These are phyloP conservation scores for Didymella exigua DNA, from an alignment of 2,329 filamentous ascomycete genomes.

Conservation along the genomic window DNA sequence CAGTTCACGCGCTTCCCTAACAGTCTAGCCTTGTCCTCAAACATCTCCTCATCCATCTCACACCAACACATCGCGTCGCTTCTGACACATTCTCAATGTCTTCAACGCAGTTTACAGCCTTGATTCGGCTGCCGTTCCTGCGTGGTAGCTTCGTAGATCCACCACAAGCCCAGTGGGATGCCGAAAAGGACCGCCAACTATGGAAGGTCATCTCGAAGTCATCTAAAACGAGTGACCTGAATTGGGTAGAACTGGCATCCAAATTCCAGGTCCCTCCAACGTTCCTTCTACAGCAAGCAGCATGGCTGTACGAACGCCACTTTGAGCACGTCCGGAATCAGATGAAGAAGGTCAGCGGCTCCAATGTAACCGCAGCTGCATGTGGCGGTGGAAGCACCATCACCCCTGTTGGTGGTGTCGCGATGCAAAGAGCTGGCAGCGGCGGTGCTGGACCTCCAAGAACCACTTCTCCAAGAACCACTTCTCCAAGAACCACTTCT, in stretches of 20 bases:
- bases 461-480: constrained; percentile 60
- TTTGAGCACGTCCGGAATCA: constrained; percentile 88
- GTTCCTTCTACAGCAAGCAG: constrained; percentile 90
- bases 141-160: constrained; percentile 90
- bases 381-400: constrained; percentile 51
- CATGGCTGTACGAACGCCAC: constrained; percentile 91
- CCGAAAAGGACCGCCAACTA: constrained; percentile 80
- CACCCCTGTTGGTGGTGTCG: constrained; percentile 46
- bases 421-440: constrained; percentile 60
- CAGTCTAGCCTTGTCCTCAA: constrained; percentile 3
- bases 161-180: constrained; percentile 84
- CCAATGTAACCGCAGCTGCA: constrained; percentile 58
- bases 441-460: constrained; percentile 50
- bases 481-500: no score
- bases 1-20: constrained; percentile 2
- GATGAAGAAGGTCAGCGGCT: constrained; percentile 75
- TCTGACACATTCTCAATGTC: constrained; percentile 27
- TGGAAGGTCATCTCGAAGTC: constrained; percentile 89
- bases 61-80: neutral
- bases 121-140: constrained; percentile 87
- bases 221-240: constrained; percentile 77
- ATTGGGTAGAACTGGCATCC: constrained; percentile 83
- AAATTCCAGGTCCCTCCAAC: constrained; percentile 83
- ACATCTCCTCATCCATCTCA: constrained; percentile 16
- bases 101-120: constrained; percentile 66